Evolutionary conservation across 2,329 filamentous ascomycete species (phyloP), one percentile per base, ranked within the genome.

Genomic region (Paraphaeosphaeria minitans): DNA sequence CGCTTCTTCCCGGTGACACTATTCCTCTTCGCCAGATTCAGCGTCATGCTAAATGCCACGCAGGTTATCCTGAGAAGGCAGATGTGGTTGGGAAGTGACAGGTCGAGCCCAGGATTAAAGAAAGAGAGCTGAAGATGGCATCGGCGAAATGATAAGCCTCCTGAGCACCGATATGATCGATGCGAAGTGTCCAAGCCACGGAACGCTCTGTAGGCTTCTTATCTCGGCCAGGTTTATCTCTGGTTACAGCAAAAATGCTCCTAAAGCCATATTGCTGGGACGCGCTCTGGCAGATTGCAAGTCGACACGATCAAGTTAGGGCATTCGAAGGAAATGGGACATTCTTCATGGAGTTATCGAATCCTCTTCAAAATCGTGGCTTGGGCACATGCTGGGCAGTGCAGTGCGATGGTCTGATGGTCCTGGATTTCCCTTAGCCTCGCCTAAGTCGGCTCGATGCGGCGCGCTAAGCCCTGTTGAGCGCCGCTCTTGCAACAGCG

Each of bases 11-110:
- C 63, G 1, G 61, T 61, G 1, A 46, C 68, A 0, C 37, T 66
- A 13, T 66, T 68, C 45, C 59, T 64, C n/a, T 67, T 67, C 45
- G 65, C 66, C 13, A 16, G 63, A 12, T 60, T 68, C 2, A 66
- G 65, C 41, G 59, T 68, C 5, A 49, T 64, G 8, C 51, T 68
- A 50, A 67, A 59, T 39, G 65, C 65, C 1, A 68, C 68, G 66
- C 66, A 68, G 27, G 65, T 70, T 43, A 66, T 67, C 43, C 33
- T 66, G 13, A 62, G 57, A 6, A 58, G 47, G 29, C 59, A 64
- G 22, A 16, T 66, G 41, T 50, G 48, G n/a, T 19, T 39, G 56
- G 61, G 61, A 12, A 65, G 61, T 4, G 59, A 66, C 2, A 64
- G 64, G 5, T 16, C 37, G 16, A 39, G 37, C 9, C n/a, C 57